phyloP scores from a whole-genome alignment of 169 alveolate species.

The Plasmodium relictum region DNA sequence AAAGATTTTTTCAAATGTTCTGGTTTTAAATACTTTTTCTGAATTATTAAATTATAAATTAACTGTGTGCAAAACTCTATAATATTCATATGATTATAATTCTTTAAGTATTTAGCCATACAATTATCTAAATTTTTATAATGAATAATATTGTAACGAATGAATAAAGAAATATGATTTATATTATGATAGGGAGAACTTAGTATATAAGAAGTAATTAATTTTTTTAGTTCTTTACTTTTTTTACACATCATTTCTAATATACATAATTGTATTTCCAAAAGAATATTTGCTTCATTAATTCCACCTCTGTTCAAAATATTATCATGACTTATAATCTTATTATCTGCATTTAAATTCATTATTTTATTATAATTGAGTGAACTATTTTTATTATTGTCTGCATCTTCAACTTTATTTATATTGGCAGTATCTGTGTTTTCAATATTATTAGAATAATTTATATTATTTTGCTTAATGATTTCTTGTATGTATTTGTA shows the following conservation, averaged over 20 bases:
- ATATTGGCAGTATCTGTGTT: background rate
- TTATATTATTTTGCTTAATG: slow-evolving; percentile 13
- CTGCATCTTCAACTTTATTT: background rate
- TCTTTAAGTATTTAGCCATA: slow-evolving; percentile 12
- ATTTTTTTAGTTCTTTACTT: slow-evolving; percentile 24
- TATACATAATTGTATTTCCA: slow-evolving; percentile 73
- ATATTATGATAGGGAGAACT: slow-evolving; percentile 43
- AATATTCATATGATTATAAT: slow-evolving; percentile 24
- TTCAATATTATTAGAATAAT: background rate
- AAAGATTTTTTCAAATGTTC: slow-evolving; percentile 44
- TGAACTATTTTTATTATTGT: background rate
- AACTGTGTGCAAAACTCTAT: slow-evolving; percentile 42
- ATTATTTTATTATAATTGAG: background rate
- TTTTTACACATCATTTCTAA: slow-evolving; percentile 60
- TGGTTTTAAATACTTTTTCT: slow-evolving; percentile 31
- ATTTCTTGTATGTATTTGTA: slow-evolving; percentile 79
- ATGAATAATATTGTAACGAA: slow-evolving; percentile 54
- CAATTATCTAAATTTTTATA: slow-evolving; percentile 32
- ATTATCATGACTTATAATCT: background rate
- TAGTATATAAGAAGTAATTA: slow-evolving; percentile 59
- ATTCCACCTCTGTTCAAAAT: background rate
- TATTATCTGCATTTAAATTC: background rate
- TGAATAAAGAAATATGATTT: slow-evolving; percentile 23
- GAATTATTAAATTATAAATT: slow-evolving; percentile 30
- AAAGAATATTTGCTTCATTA: slow-evolving; percentile 27